phyloP scores from a whole-genome alignment of 129 eudicot genomes.

The Calendula officinalis region DNA sequence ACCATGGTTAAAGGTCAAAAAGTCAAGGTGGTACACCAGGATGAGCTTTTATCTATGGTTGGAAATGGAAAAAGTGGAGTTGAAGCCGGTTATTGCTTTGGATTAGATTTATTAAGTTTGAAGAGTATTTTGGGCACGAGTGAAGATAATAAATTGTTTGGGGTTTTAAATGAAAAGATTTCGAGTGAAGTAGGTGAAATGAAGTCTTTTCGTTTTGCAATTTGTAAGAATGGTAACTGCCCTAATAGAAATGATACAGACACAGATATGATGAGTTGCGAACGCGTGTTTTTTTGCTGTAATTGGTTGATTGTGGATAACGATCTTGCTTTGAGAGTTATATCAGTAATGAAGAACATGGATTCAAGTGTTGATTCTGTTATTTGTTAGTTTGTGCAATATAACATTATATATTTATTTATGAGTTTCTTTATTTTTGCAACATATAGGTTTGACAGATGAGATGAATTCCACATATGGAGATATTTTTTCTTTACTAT shows the following conservation, averaged over 20 bases:
- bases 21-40: constrained; percentile 53
- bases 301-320: constrained; percentile 55
- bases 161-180: constrained; percentile 29
- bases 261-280: constrained; percentile 6
- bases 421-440: too few relatives aligned
- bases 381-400: constrained; percentile 1
- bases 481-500: too few relatives aligned
- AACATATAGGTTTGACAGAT: too few relatives aligned
- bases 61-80: constrained; percentile 43
- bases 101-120: constrained; percentile 17
- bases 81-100: constrained; percentile 54
- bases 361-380: constrained; percentile 23
- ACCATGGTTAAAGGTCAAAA: constrained; percentile 38
- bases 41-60: constrained; percentile 47
- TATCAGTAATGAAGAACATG: constrained; percentile 44
- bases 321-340: constrained; percentile 59
- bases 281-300: constrained; percentile 47
- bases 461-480: too few relatives aligned
- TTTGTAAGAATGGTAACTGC: constrained; percentile 48
- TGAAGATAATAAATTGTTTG: constrained; percentile 22
- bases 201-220: constrained; percentile 43
- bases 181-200: constrained; percentile 36
- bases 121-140: constrained; percentile 6
- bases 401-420: neutral
- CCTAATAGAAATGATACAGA: constrained; percentile 36